Base-by-base conservation (phyloP, 768 basidiomycete species). In the Tephrocybe rancida region DNA sequence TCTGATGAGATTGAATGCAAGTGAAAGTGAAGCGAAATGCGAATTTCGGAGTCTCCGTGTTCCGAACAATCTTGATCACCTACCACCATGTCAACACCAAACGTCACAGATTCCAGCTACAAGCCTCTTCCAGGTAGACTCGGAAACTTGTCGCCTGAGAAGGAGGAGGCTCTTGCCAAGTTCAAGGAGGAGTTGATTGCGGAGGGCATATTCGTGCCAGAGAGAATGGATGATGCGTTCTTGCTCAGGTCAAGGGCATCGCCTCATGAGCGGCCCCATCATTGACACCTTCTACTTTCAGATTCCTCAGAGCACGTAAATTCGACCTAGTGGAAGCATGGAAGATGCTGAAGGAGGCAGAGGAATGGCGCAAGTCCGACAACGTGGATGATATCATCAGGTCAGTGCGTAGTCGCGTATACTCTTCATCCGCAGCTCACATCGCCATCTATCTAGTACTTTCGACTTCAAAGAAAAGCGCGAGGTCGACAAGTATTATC, bases 281-380 rank as follows among this genome's bases (percentile, higher is more conserved):
- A 41, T 42, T 42, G 30, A 43, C 34, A 18, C 25, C 14, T 19
- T 52, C 25, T 7, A 5, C 34, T 24, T 18, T 3, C 56, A 92
- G 95, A 64, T 99, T 96, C 75, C 74, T 98, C 55, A 82, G 97
- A 30, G 97, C 96, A 5, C 81, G 97, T 60, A 95, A 90, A 71
- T 99, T 98, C 60, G 94, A 98, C 73, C 69, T 96, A 8, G 68
- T 67, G 39, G 85, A 85, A 67, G 81, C 94, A 9, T 96, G 93
- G 75, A 71, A 73, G 61, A 99, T 98, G 96, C 73, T 96, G 60
- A 63, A 87, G 53, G 72, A 77, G 35, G 84, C 84, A 48, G 95
- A 98, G 70, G 73, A 94, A 61, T 99, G 96, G 96, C 82, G 96
- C 68, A 87, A 84, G 67, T 86, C 90, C 1, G 92, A 89, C 67